Evolutionary conservation across 2,329 filamentous ascomycete genomes (phyloP), one percentile per base, ranked within the genome.

Genomic region (Fusarium torreyae): DNA sequence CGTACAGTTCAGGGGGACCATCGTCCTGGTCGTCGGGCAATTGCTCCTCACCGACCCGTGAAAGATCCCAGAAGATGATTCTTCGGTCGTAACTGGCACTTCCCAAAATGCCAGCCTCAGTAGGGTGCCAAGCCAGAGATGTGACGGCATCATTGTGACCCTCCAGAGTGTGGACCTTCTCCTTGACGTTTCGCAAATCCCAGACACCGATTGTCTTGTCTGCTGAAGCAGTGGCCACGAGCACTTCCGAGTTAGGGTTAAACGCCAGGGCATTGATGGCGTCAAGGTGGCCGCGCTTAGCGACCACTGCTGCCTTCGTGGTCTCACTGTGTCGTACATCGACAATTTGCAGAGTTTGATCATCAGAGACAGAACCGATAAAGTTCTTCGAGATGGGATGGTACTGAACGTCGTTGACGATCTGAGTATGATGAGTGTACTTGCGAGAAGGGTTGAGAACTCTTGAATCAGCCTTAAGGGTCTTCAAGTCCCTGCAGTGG

Each of bases 351-450:
- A 98, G 89, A 9, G 94, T 98, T 72, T 96, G 87, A 78, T 99
- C 96, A 78, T 99, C 96, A 6, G 96, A 98, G 5, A 97, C 96
- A 17, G 93, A 95, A 67, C 95, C 97, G 66, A 99, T 92, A 68
- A 97, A 90, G 73, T 91, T 90, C 74, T 89, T 91, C 68, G 95
- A 93, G 43, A 94, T 88, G 10, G 95, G 94, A 74, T 98, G 95
- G 77, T 97, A 94, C 81, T 98, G 94, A 33, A 99, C 94, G 76
- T 99, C 96, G 79, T 99, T 99, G 77, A 99, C 96, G 55, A 96
- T 92, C 26, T 95, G 91, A 20, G 87, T 90, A 79, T 99, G 97
- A 71, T 98, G 93, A 1, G 90, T 95, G 81, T 96, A 98, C 39
- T 88, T 91, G 48, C 91, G 88, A 7, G 86, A 84, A 14, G 94